Evolutionary conservation across 768 basidiomycete species (phyloP), one percentile per base, ranked within the genome.

Genomic region (Flagelloscypha sp.): DNA sequence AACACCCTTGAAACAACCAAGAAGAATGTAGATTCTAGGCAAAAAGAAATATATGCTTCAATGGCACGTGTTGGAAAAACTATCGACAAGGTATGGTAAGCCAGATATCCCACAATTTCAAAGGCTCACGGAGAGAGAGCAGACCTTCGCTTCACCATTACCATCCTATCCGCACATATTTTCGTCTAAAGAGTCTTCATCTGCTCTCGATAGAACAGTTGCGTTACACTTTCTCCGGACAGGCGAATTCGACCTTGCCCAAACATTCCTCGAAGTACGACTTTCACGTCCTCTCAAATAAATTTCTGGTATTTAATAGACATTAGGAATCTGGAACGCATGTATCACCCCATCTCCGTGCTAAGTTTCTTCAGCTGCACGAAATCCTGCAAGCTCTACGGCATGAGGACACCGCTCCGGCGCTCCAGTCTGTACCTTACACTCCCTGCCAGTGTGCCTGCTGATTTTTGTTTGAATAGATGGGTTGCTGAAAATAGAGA

Each of bases 21-120:
- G 77, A 89, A 80, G 54, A 86, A 87, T 39, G 66, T 90, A 1
- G 86, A 88, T 38, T 86, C 92, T 23, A 71, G 80, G 3, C 80
- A 92, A 65, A 97, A 93, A 56, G 90, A 92, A 46, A 70, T 89
- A 22, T 87, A 93, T 48, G 74, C 69, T 13, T 76, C 79, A 2
- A 58, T 95, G 7, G 73, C 78, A 18, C 75, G 76, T 45, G 66
- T 93, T 24, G 88, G 87, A 19, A 97, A 92, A 59, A 71, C 78
- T 0, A 57, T 97, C 53, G 94, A 98, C 52, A 98, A 95, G 81
- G 94, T 86, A 37, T 27, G 68, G 40, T 27, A 11, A n/a, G n/a
- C n/a, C n/a, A n/a, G n/a, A n/a, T n/a, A n/a, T n/a, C n/a, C n/a
- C n/a, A n/a, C n/a, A n/a, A n/a, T n/a, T n/a, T n/a, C n/a, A n/a